Base-by-base conservation (phyloP, 2,329 filamentous ascomycete genomes). In the Metarhizium guizhouense region DNA sequence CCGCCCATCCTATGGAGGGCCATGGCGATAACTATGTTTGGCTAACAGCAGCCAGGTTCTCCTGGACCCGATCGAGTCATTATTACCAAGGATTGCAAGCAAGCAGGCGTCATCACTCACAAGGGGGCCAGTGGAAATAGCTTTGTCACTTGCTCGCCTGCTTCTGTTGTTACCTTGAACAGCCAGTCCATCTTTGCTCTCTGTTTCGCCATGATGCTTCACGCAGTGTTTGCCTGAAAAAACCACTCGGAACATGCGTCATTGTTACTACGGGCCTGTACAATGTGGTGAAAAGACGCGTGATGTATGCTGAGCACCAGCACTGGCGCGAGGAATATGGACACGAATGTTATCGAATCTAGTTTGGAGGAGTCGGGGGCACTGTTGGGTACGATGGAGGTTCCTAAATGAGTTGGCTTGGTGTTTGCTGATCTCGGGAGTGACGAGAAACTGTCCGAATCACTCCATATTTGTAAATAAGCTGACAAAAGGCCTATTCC, bases 31-130 rank as follows among this genome's bases (percentile, higher is more conserved):
- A 43, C n/a, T 43, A 43, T 14, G n/a, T 43, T 18, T 25, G 42
- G 20, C 54, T 58, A 30, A 58, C 42, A 7, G 20, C 32, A 8
- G 14, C 6, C 53, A 79, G 82, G 82, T 20, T 79, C 76, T 2
- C 84, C 84, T 1, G 83, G 84, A 47, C 70, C 84, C 20, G 83
- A 86, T 64, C 79, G 84, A 51, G 80, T 86, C 54, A 68, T 87
- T 36, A 81, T 86, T 69, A 85, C 81, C 66, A 72, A 65, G 0
- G 58, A 70, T 11, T 76, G 82, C 60, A 60, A 75, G 56, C 73
- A 77, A 40, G 83, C 81, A n/a, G 83, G 82, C 45, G 72, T 76
- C 47, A 84, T 87, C 58, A 87, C 84, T 1, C 84, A 87, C 63
- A 54, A 48, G 32, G 56, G 51, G 14, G 47, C 56, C 32, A 52